Evolutionary conservation across 345 rosid genomes (phyloP), one percentile per base, ranked within the genome.

Genomic region (Clarkia xantiana): DNA sequence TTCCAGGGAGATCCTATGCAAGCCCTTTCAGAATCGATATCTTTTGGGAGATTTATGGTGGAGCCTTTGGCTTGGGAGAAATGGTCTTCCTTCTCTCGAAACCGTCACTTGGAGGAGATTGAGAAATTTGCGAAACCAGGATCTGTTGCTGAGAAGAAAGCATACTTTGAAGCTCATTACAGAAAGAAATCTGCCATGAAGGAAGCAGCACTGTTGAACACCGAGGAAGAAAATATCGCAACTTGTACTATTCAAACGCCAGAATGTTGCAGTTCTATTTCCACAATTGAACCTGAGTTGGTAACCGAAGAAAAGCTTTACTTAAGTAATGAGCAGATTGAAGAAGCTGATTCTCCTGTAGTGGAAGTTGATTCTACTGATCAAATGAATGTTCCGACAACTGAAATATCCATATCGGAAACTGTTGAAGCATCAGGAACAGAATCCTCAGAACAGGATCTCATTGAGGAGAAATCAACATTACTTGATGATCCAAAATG

Each of bases 41-140:
- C 98, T 0, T 84, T 91, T 17, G 96, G 96, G 58, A 76, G 93
- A 71, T 91, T 71, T 41, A 67, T 78, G 74, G 71, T 89, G n/a
- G 98, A 86, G 59, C 55, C 87, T 19, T 54, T 91, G 53, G 74
- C 76, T 40, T 86, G 96, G 98, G 94, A 70, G 72, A 86, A 78
- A 56, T 86, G 91, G 91, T 91, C 98, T 56, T 62, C 93, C 40
- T 91, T 91, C 57, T 77, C 93, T 57, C 86, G 82, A 72, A 91
- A 91, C 20, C 93, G 82, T 42, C 78, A 84, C 73, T 60, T 84
- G 58, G 96, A 91, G 65, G 98, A 91, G 65, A 87, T 76, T 1
- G 83, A 86, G 77, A 84, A 69, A 59, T 76, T 71, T 47, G 76
- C 93, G 1, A 84, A 71, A 62, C 93, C 94, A 23, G 98, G 98